Evolutionary conservation across 148 eudicot species (phyloP).

Genomic region (Salicornia ramosissima): DNA sequence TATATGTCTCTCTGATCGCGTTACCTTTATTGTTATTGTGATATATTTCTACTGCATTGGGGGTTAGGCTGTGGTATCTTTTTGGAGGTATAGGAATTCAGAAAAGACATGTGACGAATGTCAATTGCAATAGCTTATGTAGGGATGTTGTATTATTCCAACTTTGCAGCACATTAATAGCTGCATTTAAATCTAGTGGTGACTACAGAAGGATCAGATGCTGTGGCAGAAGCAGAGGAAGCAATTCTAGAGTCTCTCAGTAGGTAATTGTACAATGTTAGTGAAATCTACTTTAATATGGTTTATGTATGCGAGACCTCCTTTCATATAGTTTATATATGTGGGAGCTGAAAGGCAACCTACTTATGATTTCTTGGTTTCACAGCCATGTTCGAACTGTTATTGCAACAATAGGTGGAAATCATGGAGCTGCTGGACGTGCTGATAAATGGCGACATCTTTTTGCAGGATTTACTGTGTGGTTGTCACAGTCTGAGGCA

Average conservation of each 20-base stretch:
- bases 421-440: conserved; percentile 67
- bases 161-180: neutral
- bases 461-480: conserved; percentile 79
- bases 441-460: conserved; percentile 77
- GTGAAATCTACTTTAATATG: neutral
- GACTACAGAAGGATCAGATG: conserved; percentile 57
- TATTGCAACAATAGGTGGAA: conserved; percentile 81
- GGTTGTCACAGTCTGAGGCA: conserved; percentile 78
- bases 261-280: conserved; percentile 40
- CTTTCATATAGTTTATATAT: too few species aligned
- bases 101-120: neutral
- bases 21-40: too few species aligned
- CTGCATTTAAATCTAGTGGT: conserved; percentile 40
- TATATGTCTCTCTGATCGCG: too few species aligned
- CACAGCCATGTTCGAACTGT: conserved; percentile 77
- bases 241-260: conserved; percentile 82
- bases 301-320: too few species aligned
- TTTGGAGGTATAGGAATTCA: neutral
- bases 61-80: too few species aligned
- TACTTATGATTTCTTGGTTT: conserved; percentile 10
- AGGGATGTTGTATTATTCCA: neutral
- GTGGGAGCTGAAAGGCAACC: neutral
- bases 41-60: too few species aligned
- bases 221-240: conserved; percentile 68
- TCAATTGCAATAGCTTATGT: neutral